Percentiles rank a stretch among this genome's conserved stretches.
Conservation (phyloP, 441 rosid species). For the Viola pubescens region DNA sequence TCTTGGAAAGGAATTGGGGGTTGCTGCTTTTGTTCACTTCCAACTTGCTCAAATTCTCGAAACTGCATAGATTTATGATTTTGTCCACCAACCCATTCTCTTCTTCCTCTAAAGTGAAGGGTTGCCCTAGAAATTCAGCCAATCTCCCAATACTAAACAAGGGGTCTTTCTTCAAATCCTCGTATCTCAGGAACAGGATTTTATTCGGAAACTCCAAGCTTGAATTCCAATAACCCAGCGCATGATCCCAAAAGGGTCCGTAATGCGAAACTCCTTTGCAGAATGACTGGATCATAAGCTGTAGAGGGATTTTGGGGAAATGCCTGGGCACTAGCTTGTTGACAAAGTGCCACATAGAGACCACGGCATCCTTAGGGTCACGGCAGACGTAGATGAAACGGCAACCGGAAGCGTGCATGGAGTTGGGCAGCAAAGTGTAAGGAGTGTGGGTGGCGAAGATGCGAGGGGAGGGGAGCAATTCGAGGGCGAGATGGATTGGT, state of each 20-base stretch:
- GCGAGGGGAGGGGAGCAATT: slow-evolving; percentile 30
- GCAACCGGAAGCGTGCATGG: slow-evolving; percentile 30
- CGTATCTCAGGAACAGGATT: slow-evolving; percentile 39
- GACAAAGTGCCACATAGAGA: slow-evolving; percentile 59
- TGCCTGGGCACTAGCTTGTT: slow-evolving; percentile 34
- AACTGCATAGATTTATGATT: slow-evolving; percentile 41
- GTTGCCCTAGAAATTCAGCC: slow-evolving; percentile 34
- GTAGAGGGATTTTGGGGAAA: slow-evolving; percentile 25
- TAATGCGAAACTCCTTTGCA: slow-evolving; percentile 37
- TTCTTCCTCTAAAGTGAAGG: slow-evolving; percentile 38
- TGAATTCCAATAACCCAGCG: slow-evolving; percentile 36
- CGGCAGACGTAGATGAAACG: slow-evolving; percentile 54
- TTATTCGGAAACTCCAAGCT: slow-evolving; percentile 31
- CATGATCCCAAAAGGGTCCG: slow-evolving; percentile 65
- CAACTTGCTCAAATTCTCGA: slow-evolving; percentile 39
- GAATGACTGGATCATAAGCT: slow-evolving; percentile 37
- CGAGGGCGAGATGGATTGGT: slow-evolving; percentile 21
- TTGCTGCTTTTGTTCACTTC: slow-evolving; percentile 43
- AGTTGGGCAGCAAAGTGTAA: slow-evolving; percentile 27
- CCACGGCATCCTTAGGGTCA: slow-evolving; percentile 67
- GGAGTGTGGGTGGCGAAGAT: slow-evolving; percentile 48
- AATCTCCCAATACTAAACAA: slow-evolving; percentile 26
- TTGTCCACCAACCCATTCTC: slow-evolving; percentile 22
- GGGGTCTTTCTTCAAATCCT: slow-evolving; percentile 36
- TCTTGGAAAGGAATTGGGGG: slow-evolving; percentile 24